phyloP scores from a whole-genome alignment of 306 rosid species.

The Crotalaria pallida region DNA sequence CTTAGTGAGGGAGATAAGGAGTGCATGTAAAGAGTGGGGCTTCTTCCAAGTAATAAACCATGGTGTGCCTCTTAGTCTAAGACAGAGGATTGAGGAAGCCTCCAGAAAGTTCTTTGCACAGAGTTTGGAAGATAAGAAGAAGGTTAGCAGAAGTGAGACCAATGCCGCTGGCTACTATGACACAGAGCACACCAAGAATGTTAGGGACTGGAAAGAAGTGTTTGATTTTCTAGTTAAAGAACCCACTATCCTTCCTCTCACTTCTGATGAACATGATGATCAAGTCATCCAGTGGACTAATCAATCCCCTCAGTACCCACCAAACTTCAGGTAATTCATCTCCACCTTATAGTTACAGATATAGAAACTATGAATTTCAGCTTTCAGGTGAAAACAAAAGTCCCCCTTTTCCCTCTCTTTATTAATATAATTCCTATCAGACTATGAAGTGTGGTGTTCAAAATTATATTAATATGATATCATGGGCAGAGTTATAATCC shows the following conservation, averaged over 20 bases:
- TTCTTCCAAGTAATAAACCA: constrained; percentile 52
- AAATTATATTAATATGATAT: background rate
- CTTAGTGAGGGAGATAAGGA: constrained; percentile 16
- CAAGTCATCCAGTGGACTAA: constrained; percentile 37
- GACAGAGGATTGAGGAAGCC: constrained; percentile 26
- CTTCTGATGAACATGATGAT: constrained; percentile 30
- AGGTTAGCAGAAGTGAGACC: constrained; percentile 31
- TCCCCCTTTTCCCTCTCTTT: background rate
- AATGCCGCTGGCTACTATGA: constrained; percentile 50
- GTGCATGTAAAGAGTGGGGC: constrained; percentile 38
- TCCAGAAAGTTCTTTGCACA: constrained; percentile 48
- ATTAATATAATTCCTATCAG: background rate
- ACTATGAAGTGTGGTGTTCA: background rate
- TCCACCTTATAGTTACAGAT: background rate
- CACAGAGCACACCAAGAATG: constrained; percentile 63
- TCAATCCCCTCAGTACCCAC: constrained; percentile 45
- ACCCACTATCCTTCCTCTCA: constrained; percentile 42
- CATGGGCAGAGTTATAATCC: constrained; percentile 33
- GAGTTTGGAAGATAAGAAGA: constrained; percentile 53
- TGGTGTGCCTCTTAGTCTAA: constrained; percentile 32
- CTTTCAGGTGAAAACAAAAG: background rate
- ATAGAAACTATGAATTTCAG: background rate
- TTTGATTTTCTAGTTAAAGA: constrained; percentile 39
- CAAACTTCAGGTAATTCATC: constrained; percentile 46
- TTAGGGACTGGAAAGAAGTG: constrained; percentile 83